Conservation (phyloP, 345 rosid genomes). For the Aurinia saxatilis region DNA sequence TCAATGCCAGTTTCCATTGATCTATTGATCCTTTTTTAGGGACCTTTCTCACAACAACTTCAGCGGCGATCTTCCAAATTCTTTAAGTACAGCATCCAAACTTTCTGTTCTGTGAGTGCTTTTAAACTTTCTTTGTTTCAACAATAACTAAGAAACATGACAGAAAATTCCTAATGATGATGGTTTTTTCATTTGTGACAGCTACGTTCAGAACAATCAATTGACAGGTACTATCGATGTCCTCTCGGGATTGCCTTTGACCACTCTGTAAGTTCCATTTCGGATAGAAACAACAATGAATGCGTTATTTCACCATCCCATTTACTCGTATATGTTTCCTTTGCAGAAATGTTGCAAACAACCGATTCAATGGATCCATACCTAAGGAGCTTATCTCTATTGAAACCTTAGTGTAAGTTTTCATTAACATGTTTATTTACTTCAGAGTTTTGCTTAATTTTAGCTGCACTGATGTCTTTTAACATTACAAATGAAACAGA, state of each 20-base stretch:
- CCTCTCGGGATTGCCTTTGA: slow-evolving; percentile 60
- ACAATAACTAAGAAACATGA: background rate
- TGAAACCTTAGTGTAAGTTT: slow-evolving; percentile 61
- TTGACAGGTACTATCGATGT: slow-evolving; percentile 71
- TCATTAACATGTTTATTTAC: background rate
- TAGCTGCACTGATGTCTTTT: background rate
- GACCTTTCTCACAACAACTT: slow-evolving; percentile 93
- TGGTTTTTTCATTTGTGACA: slow-evolving; percentile 35
- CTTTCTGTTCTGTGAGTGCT: slow-evolving; percentile 72
- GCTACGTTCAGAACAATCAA: slow-evolving; percentile 86
- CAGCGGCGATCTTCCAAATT: slow-evolving; percentile 82
- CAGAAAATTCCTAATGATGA: background rate
- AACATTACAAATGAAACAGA: slow-evolving; percentile 43
- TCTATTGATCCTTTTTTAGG: slow-evolving; percentile 32
- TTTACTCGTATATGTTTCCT: slow-evolving; percentile 13
- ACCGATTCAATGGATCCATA: slow-evolving; percentile 85
- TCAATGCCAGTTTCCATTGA: background rate
- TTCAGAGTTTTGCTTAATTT: background rate
- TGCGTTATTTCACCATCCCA: background rate
- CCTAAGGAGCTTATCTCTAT: slow-evolving; percentile 67
- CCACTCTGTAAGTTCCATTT: slow-evolving; percentile 59
- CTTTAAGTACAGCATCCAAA: slow-evolving; percentile 60
- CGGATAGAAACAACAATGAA: background rate
- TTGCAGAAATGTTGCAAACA: slow-evolving; percentile 87
- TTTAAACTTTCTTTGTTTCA: slow-evolving; percentile 9